Base-by-base conservation (phyloP, 1,284 basidiomycete genomes). In the Ceratobasidium papillatum region DNA sequence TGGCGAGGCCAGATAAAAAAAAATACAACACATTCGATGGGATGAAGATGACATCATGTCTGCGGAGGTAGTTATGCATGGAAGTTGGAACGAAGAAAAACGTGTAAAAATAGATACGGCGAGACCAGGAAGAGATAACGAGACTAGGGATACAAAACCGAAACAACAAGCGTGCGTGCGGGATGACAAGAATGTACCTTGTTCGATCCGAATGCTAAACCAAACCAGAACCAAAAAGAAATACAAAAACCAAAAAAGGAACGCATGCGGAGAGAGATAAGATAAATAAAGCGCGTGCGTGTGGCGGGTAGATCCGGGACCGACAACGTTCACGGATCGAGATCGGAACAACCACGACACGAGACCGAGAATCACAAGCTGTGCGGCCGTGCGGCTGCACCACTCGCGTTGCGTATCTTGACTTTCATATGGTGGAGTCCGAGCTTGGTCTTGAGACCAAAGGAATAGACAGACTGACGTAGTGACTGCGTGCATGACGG, bases 391-490 rank as follows among this genome's bases (percentile, higher is more conserved):
- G 8, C 25, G n/a, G 65, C 65, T 9, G 65, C 65, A 27, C 65
- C 30, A 22, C 65, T 68, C 34, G 65, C 65, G 4, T 32, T 38
- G 49, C 65, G 65, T 9, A 69, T 22, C 11, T 52, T 51, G n/a
- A n/a, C 27, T 36, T 69, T 69, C n/a, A 69, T 56, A 25, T 69
- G 68, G 19, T 71, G 41, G 25, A 71, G 32, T n/a, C 68, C 68
- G 17, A 71, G 41, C 30, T 59, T 71, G 25, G 68, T 71, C 38
- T 38, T 58, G 12, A 71, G 54, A 11, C 69, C 56, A 7, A 72
- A 38, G 32, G 69, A 72, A 30, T 72, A 72, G 19, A 72, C 32
- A 3, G 69, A 72, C 43, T 72, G 69, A 62, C 69, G 69, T 9
- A 72, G 38, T 19, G 43, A 51, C 3, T 61, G 56, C 27, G 38